Evolutionary conservation across 2,329 filamentous ascomycete genomes (phyloP).

Genomic region (Hirsutella rhossiliensis): DNA sequence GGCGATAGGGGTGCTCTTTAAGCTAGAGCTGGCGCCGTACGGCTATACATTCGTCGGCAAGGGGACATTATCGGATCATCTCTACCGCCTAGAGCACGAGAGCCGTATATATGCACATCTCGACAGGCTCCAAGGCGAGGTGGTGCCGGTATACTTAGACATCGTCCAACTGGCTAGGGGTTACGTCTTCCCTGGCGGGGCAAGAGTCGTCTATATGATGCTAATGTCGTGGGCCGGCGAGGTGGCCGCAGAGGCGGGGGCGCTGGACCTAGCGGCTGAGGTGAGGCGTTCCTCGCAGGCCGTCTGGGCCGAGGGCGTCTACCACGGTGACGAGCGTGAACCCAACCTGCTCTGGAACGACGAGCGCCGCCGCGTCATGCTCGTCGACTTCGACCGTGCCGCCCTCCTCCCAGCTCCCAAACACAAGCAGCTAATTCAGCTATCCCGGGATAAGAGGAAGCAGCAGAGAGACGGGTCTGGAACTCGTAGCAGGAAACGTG

Average conservation of each 20-base stretch:
- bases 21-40: too few relatives aligned
- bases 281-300: too few relatives aligned
- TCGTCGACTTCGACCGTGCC: too few relatives aligned
- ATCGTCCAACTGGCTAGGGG: too few relatives aligned
- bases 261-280: background rate
- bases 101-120: conserved; percentile 8
- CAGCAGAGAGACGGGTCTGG: too few relatives aligned
- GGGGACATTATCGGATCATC: too few relatives aligned
- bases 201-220: conserved; percentile 9
- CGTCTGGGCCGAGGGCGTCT: conserved; percentile 7
- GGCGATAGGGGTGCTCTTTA: conserved; percentile 8
- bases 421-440: background rate
- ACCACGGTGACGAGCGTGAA: conserved; percentile 8
- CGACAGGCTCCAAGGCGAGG: conserved; percentile 9
- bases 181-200: conserved; percentile 7
- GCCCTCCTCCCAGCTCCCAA: too few relatives aligned
- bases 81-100: too few relatives aligned
- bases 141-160: background rate
- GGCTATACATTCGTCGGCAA: too few relatives aligned
- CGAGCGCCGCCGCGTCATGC: too few relatives aligned
- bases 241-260: background rate
- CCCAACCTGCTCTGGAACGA: too few relatives aligned
- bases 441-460: background rate
- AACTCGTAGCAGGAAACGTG: too few relatives aligned
- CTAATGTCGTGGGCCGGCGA: conserved; percentile 13